Conservation (phyloP, 257 asterid genomes). For the Marsdenia floribunda region DNA sequence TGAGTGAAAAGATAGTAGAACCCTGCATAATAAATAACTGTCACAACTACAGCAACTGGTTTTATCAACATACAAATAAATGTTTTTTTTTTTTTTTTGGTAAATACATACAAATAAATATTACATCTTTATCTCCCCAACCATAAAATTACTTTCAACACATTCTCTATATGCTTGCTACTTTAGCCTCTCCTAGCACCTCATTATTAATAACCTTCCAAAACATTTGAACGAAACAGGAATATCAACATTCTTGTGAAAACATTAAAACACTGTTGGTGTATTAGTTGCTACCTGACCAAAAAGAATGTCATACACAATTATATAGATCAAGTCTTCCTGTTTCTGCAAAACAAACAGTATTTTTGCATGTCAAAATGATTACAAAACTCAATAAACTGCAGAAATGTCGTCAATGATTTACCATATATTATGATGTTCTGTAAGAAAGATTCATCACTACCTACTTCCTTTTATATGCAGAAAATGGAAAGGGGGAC, state of each 20-base stretch:
- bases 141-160: background rate
- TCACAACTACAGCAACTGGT: background rate
- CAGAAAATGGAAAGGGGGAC: background rate
- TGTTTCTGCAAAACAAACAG: slow-evolving; percentile 59
- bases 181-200: background rate
- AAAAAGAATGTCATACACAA: slow-evolving; percentile 72
- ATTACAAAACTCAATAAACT: background rate
- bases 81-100: too few species aligned
- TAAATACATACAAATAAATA: background rate
- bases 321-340: slow-evolving; percentile 59
- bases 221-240: background rate
- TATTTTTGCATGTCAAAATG: background rate
- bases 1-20: background rate
- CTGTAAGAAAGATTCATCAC: background rate
- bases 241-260: background rate
- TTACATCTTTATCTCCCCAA: background rate
- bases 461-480: background rate
- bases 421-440: background rate
- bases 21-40: background rate
- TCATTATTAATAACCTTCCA: background rate
- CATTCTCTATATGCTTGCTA: background rate
- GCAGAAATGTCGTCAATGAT: background rate
- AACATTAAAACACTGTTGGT: background rate
- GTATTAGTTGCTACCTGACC: slow-evolving; percentile 52
- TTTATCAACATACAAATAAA: background rate